These are phyloP conservation scores for Beta vulgaris DNA, from an alignment of 148 eudicot genomes.

Conservation along the genomic window DNA sequence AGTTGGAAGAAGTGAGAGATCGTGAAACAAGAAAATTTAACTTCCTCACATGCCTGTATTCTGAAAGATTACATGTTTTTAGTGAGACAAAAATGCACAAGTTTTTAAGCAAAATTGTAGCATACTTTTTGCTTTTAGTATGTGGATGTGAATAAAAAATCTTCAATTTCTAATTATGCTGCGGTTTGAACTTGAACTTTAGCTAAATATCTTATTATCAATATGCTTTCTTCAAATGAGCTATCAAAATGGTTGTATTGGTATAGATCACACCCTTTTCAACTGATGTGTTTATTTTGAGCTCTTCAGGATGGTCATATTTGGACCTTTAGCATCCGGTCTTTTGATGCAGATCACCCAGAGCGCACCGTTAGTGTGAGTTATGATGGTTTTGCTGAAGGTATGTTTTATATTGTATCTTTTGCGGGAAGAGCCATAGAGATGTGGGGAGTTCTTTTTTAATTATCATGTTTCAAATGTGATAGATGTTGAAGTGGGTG, in stretches of 20 bases:
- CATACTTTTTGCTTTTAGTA: neutral
- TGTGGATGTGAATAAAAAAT: neutral
- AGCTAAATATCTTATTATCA: neutral
- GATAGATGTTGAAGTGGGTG: conserved; percentile 65
- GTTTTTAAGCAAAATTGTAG: neutral
- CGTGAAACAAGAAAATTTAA: neutral
- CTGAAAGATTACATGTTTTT: neutral
- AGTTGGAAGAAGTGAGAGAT: neutral
- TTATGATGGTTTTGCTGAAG: conserved; percentile 75
- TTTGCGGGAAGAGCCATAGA: neutral
- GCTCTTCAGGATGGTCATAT: conserved; percentile 59
- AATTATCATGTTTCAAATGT: neutral
- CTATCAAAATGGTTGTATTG: neutral
- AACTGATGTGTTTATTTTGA: conserved; percentile 7
- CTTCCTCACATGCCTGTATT: neutral
- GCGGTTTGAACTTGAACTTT: neutral
- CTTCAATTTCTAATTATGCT: neutral
- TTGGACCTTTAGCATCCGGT: conserved; percentile 68
- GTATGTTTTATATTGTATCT: conserved; percentile 28
- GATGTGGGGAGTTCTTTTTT: neutral
- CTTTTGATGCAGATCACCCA: conserved; percentile 51
- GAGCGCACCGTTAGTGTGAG: conserved; percentile 59
- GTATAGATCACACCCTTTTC: conserved; percentile 2
- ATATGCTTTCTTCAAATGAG: neutral
- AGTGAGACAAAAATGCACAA: neutral